Evolutionary conservation across 129 eudicot species (phyloP), one percentile per base, ranked within the genome.

Genomic region (Erigeron canadensis): DNA sequence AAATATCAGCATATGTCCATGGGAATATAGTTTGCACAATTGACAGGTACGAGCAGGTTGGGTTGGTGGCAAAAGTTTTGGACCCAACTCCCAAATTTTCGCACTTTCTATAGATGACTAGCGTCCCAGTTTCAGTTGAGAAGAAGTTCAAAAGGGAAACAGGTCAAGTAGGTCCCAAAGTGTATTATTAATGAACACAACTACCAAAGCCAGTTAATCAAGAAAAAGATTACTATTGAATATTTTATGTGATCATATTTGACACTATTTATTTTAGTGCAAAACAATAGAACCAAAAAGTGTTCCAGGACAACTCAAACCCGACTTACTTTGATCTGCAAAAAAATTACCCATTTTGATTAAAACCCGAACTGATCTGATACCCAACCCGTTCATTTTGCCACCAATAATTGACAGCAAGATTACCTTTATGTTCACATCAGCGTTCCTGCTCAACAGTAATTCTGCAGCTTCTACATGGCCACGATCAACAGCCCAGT

Each of bases 401-500:
- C 63, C 1, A 51, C 34, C 39, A 76, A 57, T 10, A 17, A 46
- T 7, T 42, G 17, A 43, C 15, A 44, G 44, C 37, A 12, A 62
- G 64, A 65, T 73, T 83, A 94, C 96, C 98, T 89, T 89, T 5
- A 84, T 83, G 81, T 94, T 84, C 8, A 86, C 82, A 87, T 94
- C 95, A 61, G 98, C 96, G 17, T 80, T 84, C 78, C 72, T 88
- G 77, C 82, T 86, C 68, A 82, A 68, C 18, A 94, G 95, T 83
- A 86, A 63, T 74, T 79, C 88, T 16, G 91, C 60, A 53, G 86
- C 61, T 75, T 79, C 83, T 45, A 85, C 70, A 81, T 94, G 96
- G 71, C 96, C 98, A 74, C 96, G 91, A 84, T 94, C 98, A 16
- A 94, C 98, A 65, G 98, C 98, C 98, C 98, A 94, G 80, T 94